These are phyloP conservation scores for Ananas comosus DNA, from an alignment of 176 grass and related monocot species.

Conservation along the genomic window DNA sequence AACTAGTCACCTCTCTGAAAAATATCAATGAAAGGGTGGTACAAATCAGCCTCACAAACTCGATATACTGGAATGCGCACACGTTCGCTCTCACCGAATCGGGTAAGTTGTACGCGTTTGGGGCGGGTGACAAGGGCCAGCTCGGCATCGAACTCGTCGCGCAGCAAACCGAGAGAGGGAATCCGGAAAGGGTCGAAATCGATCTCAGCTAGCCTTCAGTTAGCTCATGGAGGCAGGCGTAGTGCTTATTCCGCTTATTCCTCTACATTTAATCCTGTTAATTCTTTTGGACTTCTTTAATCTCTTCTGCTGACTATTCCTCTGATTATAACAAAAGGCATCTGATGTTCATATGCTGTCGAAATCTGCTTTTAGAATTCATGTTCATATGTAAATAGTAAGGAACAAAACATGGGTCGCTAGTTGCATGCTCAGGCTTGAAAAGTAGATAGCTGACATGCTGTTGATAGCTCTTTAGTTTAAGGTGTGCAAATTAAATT, in stretches of 20 bases:
- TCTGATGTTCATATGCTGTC: slow-evolving; percentile 2
- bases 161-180: slow-evolving; percentile 66
- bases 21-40: slow-evolving; percentile 62
- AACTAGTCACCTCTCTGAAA: slow-evolving; percentile 78
- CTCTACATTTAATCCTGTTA: neutral
- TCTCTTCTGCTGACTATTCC: neutral
- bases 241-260: too few relatives aligned
- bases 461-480: slow-evolving; percentile 1
- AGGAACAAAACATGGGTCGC: neutral
- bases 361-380: neutral
- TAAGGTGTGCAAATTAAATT: slow-evolving; percentile 4
- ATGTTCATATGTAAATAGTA: slow-evolving; percentile 14
- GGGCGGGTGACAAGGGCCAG: slow-evolving; percentile 75
- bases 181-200: slow-evolving; percentile 52
- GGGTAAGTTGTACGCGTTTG: slow-evolving; percentile 70
- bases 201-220: slow-evolving; percentile 31
- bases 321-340: neutral
- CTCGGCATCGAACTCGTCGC: slow-evolving; percentile 65
- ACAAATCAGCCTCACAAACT: slow-evolving; percentile 77
- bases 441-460: slow-evolving; percentile 3
- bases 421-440: neutral
- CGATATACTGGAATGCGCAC: slow-evolving; percentile 90
- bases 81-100: slow-evolving; percentile 84
- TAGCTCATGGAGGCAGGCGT: neutral
- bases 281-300: slow-evolving; percentile 8